Conservation (phyloP, 2,329 filamentous ascomycete genomes). For the Ceratocystis albifundus region DNA sequence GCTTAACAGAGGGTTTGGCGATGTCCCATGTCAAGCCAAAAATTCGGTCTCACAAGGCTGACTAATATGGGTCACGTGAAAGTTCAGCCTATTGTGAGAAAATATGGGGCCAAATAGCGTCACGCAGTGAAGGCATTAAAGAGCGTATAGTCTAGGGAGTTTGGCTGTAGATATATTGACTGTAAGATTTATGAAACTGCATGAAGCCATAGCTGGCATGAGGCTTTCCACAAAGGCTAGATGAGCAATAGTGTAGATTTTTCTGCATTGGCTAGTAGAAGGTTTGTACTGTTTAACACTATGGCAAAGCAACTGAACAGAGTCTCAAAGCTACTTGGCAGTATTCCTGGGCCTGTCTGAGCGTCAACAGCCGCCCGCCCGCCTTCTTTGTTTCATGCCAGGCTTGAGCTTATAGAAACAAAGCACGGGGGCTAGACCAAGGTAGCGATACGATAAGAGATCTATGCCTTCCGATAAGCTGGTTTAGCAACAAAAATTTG, state of each 20-base stretch:
- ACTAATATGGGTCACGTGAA: neutral
- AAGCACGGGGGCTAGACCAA: neutral
- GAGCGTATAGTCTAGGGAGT: too few relatives aligned
- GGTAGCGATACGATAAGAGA: neutral
- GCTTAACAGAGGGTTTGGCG: neutral
- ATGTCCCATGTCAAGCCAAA: neutral
- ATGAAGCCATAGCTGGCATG: too few relatives aligned
- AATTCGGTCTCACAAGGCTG: constrained; percentile 6
- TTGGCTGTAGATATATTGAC: too few relatives aligned
- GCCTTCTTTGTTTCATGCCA: constrained; percentile 1
- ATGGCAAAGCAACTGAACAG: too few relatives aligned
- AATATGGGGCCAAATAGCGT: neutral
- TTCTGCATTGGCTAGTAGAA: too few relatives aligned
- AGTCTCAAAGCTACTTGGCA: neutral
- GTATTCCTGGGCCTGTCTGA: neutral
- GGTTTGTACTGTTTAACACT: too few relatives aligned
- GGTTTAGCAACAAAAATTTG: neutral
- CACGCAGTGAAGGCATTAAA: neutral
- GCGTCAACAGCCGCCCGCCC: neutral
- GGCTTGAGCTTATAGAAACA: neutral
- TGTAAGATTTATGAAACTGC: too few relatives aligned
- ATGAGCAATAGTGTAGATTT: too few relatives aligned
- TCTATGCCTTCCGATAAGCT: constrained; percentile 11
- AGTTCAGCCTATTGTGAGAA: neutral
- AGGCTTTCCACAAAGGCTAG: too few relatives aligned